Percentiles rank a stretch among this genome's conserved stretches.
Evolutionary conservation across 441 rosid genomes (phyloP).

Genomic region (Cnidoscolus chayamansa): DNA sequence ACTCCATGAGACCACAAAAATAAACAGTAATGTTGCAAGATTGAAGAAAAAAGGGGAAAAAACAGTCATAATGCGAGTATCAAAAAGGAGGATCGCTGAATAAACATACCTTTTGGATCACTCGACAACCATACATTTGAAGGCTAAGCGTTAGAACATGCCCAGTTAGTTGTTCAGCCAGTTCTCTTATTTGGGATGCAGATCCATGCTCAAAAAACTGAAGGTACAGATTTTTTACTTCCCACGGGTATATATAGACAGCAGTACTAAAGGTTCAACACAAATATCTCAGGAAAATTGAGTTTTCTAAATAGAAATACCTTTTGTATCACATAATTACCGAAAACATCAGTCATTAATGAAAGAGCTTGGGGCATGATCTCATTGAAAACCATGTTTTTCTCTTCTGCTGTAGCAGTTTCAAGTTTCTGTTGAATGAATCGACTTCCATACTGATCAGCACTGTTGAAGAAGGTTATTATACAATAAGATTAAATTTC

Average conservation of each 20-base stretch:
- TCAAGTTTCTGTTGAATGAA: conserved; percentile 83
- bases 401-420: conserved; percentile 62
- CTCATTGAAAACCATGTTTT: conserved; percentile 63
- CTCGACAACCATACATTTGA: conserved; percentile 89
- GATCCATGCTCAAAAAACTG: conserved; percentile 87
- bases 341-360: conserved; percentile 82
- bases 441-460: conserved; percentile 76
- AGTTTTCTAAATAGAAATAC: conserved; percentile 30
- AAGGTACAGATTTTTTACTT: conserved; percentile 8
- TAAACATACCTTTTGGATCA: conserved; percentile 64
- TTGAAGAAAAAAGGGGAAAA: neutral
- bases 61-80: too few relatives aligned
- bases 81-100: neutral
- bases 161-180: conserved; percentile 64
- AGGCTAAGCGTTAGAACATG: conserved; percentile 76
- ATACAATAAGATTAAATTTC: conserved; percentile 14
- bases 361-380: conserved; percentile 64
- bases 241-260: neutral
- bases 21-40: neutral
- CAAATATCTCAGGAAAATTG: conserved; percentile 1
- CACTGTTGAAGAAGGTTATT: conserved; percentile 34
- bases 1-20: neutral
- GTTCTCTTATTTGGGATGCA: conserved; percentile 58
- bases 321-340: conserved; percentile 82
- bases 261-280: neutral